Evolutionary conservation across 495 filamentous ascomycete genomes (phyloP).

Genomic region (Penicillium silybi): DNA sequence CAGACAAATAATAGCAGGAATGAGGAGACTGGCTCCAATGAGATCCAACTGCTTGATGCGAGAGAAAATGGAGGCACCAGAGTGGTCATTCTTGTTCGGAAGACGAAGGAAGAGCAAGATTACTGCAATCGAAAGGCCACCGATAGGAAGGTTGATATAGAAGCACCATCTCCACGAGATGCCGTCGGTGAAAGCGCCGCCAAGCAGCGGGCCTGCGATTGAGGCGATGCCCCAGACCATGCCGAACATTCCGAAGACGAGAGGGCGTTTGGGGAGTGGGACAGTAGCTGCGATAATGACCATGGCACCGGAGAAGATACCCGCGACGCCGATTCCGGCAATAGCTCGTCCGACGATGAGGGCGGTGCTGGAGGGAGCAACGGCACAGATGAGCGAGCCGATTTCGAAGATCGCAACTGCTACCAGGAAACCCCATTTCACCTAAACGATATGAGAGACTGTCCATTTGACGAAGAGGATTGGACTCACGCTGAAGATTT

Average conservation of each 20-base stretch:
- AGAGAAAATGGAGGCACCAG: conserved; percentile 9
- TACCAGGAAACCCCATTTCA: conserved; percentile 59
- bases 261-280: conserved; percentile 60
- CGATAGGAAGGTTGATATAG: conserved; percentile 70
- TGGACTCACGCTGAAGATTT: conserved; percentile 20
- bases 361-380: conserved; percentile 60
- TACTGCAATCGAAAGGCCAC: conserved; percentile 48
- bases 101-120: conserved; percentile 50
- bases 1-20: conserved; percentile 36
- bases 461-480: neutral
- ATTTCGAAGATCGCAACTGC: conserved; percentile 68
- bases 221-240: conserved; percentile 68
- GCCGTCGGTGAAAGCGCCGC: conserved; percentile 54
- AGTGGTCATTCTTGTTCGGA: conserved; percentile 16
- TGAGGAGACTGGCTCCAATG: conserved; percentile 31
- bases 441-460: conserved; percentile 44
- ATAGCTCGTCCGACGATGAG: conserved; percentile 75
- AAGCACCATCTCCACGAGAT: conserved; percentile 83
- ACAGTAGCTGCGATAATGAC: conserved; percentile 62
- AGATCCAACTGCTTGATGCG: conserved; percentile 32
- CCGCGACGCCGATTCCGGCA: conserved; percentile 63
- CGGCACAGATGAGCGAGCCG: conserved; percentile 67
- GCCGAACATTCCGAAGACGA: conserved; percentile 64
- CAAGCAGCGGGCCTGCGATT: conserved; percentile 62
- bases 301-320: conserved; percentile 70